A percentile compares a stretch with the other conserved stretches of the same genome.
Evolutionary conservation across 1,284 basidiomycete species (phyloP).

Genomic region (Apiotrichum domesticum): DNA sequence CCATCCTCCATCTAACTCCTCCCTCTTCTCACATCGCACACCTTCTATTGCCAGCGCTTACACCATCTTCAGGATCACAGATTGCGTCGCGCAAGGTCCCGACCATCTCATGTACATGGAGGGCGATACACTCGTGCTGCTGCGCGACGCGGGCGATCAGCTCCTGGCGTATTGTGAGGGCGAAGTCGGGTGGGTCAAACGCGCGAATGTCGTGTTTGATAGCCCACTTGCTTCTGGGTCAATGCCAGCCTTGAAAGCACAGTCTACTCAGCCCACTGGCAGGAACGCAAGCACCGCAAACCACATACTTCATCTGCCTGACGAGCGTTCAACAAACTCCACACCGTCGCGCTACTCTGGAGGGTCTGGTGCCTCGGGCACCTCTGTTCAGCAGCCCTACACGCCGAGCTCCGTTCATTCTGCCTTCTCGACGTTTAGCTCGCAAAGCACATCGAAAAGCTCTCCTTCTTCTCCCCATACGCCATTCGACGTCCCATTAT

Average conservation of each 20-base stretch:
- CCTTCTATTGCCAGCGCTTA: not conserved
- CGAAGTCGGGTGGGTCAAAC: conserved; percentile 75
- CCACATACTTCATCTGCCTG: no score
- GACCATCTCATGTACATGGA: conserved; percentile 85
- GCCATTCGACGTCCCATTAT: not conserved
- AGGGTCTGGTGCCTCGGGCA: not conserved
- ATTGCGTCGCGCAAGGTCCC: conserved; percentile 68
- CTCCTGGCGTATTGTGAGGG: conserved; percentile 78
- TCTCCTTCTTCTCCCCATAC: not conserved
- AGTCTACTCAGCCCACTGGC: no score
- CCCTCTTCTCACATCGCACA: no score
- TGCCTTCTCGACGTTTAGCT: not conserved
- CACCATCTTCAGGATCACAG: conserved; percentile 38
- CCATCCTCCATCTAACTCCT: not conserved
- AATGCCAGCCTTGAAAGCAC: no score
- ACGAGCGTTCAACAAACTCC: not conserved
- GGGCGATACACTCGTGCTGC: conserved; percentile 70
- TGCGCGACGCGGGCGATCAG: conserved; percentile 61
- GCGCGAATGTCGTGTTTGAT: conserved; percentile 23
- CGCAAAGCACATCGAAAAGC: not conserved
- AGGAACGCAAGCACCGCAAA: no score
- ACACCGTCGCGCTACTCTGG: not conserved
- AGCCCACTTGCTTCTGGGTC: conserved; percentile 9
- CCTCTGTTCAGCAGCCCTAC: not conserved
- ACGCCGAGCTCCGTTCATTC: not conserved